A percentile compares a stretch with the other conserved stretches of the same genome.
phyloP scores from a whole-genome alignment of 306 rosid species.

The Cicer pinnatifidum region DNA sequence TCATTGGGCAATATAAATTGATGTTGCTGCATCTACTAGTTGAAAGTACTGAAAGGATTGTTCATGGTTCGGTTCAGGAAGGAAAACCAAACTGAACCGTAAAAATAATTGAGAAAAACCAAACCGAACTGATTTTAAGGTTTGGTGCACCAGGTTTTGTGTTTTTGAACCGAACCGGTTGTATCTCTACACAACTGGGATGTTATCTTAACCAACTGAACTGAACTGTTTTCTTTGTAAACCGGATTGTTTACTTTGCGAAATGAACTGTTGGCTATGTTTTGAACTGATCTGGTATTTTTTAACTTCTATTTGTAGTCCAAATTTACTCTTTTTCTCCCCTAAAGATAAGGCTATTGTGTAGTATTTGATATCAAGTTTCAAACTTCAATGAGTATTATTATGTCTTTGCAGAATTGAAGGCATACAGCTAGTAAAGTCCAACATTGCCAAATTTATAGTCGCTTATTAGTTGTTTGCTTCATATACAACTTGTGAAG shows the following conservation, averaged over 20 bases:
- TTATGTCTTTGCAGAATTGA: conserved; percentile 42
- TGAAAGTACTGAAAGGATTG: not conserved
- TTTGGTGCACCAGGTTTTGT: not conserved
- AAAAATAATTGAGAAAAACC: not conserved
- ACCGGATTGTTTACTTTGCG: not conserved
- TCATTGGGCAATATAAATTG: conserved; percentile 3
- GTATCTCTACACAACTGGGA: not conserved
- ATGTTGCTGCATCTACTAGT: conserved; percentile 24
- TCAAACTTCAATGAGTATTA: conserved; percentile 3
- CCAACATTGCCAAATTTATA: conserved; percentile 31
- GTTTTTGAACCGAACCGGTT: not conserved
- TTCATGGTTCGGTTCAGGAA: not conserved
- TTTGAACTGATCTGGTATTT: not conserved
- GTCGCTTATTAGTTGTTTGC: too few species aligned
- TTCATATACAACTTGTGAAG: conserved; percentile 23
- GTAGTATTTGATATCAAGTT: not conserved
- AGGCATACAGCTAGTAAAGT: conserved; percentile 20
- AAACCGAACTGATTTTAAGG: not conserved
- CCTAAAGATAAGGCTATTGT: not conserved
- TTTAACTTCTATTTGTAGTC: not conserved
- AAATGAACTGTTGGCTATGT: not conserved
- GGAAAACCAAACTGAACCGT: not conserved
- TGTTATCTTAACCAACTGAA: not conserved
- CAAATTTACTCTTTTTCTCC: not conserved
- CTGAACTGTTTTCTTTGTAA: not conserved